A percentile compares a stretch with the other conserved stretches of the same genome.
Conservation (phyloP, 768 basidiomycete genomes). For the Mycena pura region DNA sequence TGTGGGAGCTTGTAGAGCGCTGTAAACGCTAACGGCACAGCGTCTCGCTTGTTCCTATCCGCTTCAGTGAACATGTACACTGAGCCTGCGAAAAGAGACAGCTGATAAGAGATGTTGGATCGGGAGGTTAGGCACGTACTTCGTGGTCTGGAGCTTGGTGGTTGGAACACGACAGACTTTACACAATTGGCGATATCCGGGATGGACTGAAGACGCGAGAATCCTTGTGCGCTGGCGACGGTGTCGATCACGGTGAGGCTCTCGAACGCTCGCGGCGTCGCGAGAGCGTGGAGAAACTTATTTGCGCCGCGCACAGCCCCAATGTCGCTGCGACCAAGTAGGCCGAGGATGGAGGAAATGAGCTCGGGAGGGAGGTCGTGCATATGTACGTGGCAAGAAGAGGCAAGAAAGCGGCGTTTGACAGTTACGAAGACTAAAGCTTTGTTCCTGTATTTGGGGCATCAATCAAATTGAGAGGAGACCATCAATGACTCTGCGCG, state of each 20-base stretch:
- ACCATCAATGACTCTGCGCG: too few relatives aligned
- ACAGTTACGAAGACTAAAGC: too few relatives aligned
- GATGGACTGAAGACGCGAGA: not conserved
- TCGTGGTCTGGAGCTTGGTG: too few relatives aligned
- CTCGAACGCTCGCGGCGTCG: not conserved
- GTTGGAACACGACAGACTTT: not conserved
- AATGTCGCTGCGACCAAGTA: not conserved
- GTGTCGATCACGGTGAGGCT: not conserved
- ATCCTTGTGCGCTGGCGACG: not conserved
- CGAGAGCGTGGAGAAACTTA: not conserved
- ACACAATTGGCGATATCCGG: not conserved
- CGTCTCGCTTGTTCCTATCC: not conserved
- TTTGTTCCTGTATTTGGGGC: too few relatives aligned
- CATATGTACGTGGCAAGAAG: too few relatives aligned
- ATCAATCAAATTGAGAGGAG: too few relatives aligned
- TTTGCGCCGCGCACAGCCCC: not conserved
- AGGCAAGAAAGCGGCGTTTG: too few relatives aligned
- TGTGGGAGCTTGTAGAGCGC: not conserved
- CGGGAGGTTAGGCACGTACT: too few relatives aligned
- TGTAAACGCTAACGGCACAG: not conserved
- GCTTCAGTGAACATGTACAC: not conserved
- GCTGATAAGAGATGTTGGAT: too few relatives aligned
- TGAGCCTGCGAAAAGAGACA: not conserved
- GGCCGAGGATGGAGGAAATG: not conserved
- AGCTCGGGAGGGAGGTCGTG: not conserved